Conservation (phyloP, 805 yeast species). For the Dipodascus geniculatus region DNA sequence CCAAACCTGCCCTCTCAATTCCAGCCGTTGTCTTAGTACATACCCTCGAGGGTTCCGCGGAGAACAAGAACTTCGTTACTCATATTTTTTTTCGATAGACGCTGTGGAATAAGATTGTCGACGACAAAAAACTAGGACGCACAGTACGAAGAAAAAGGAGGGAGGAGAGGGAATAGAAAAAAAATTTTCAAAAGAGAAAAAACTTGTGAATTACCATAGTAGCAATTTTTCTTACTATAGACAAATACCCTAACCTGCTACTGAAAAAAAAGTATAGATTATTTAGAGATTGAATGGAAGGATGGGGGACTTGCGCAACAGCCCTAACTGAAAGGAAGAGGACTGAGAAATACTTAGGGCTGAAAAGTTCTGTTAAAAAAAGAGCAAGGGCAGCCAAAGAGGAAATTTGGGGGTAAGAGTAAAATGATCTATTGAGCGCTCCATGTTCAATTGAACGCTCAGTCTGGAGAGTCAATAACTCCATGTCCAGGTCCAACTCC, state of each 20-base stretch:
- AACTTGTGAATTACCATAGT: background rate
- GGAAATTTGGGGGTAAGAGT: too few relatives aligned
- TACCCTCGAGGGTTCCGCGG: slow-evolving; percentile 98
- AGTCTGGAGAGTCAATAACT: too few relatives aligned
- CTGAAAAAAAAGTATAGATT: too few relatives aligned
- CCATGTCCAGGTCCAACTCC: too few relatives aligned
- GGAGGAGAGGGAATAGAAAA: background rate
- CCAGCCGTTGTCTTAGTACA: slow-evolving; percentile 15
- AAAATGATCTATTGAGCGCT: too few relatives aligned
- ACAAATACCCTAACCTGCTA: background rate
- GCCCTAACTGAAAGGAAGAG: background rate
- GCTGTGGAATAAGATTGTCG: background rate
- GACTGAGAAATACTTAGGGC: too few relatives aligned
- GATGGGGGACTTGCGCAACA: background rate
- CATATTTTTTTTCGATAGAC: background rate
- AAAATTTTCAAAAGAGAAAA: background rate
- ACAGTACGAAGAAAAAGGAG: background rate
- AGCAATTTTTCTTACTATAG: background rate
- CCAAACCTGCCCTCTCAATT: background rate
- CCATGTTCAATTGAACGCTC: too few relatives aligned
- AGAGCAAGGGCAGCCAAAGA: too few relatives aligned
- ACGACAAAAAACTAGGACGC: background rate
- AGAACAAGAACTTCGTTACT: slow-evolving; percentile 84
- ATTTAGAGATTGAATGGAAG: too few relatives aligned
- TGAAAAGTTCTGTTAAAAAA: too few relatives aligned